Conservation (phyloP, 2,329 filamentous ascomycete species). For the Ceratocystis destructans region DNA sequence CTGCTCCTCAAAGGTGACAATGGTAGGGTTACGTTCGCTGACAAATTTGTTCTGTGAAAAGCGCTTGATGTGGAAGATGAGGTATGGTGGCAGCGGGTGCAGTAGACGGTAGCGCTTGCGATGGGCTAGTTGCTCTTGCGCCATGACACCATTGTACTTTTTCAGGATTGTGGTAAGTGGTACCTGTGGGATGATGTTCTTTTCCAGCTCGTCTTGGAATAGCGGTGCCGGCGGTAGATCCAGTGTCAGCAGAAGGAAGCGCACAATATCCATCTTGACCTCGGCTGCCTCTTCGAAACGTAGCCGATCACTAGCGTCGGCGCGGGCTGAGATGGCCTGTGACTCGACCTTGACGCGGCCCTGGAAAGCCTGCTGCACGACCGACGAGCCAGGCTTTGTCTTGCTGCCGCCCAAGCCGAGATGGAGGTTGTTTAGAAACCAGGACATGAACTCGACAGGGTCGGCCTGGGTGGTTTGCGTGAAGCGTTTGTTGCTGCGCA, state of each 20-base stretch:
- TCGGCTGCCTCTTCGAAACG: constrained; percentile 83
- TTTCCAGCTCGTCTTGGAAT: constrained; percentile 87
- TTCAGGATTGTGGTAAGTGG: constrained; percentile 68
- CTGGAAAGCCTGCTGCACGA: constrained; percentile 88
- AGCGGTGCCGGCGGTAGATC: constrained; percentile 84
- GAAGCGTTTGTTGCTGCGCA: constrained; percentile 84
- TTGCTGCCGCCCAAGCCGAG: constrained; percentile 81
- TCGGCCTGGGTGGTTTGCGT: constrained; percentile 83
- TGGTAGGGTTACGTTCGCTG: constrained; percentile 88
- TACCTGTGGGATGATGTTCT: constrained; percentile 91
- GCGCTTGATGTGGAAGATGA: constrained; percentile 91
- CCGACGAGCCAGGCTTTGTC: constrained; percentile 68
- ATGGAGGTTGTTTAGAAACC: constrained; percentile 95
- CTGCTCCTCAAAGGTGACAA: constrained; percentile 84
- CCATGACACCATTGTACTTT: constrained; percentile 82
- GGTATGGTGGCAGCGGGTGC: constrained; percentile 79
- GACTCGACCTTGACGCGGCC: constrained; percentile 84
- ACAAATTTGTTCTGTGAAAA: constrained; percentile 97
- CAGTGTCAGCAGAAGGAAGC: constrained; percentile 83
- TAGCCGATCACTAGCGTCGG: constrained; percentile 72
- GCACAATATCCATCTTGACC: constrained; percentile 61
- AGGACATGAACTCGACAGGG: constrained; percentile 89
- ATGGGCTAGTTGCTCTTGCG: constrained; percentile 79
- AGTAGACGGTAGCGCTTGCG: constrained; percentile 79
- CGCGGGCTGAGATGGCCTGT: constrained; percentile 82